These are phyloP conservation scores for Hypoxylon cercidicola DNA, from an alignment of 495 filamentous ascomycete genomes.

Conservation along the genomic window DNA sequence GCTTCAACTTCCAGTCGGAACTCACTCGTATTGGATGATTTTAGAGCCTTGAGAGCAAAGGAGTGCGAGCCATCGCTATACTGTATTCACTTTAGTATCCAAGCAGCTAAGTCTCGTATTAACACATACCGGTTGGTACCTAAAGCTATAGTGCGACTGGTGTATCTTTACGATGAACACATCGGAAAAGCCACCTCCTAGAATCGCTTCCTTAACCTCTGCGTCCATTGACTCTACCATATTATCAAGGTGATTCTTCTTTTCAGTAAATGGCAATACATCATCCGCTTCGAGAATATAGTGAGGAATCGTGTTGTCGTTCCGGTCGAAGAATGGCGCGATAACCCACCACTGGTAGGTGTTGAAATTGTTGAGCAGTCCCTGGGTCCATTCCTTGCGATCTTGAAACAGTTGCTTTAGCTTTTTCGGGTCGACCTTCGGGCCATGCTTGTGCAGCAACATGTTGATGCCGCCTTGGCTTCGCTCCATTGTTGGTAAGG, in stretches of 20 bases:
- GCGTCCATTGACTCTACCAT: constrained; percentile 8
- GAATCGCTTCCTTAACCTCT: constrained; percentile 4
- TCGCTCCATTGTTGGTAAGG: constrained; percentile 12
- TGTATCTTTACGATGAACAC: constrained; percentile 27
- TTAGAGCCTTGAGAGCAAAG: constrained; percentile 26
- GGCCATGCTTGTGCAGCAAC: neutral
- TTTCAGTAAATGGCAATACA: constrained; percentile 12
- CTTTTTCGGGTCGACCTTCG: neutral
- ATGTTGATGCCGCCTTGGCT: neutral
- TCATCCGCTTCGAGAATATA: constrained; percentile 18
- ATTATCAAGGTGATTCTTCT: constrained; percentile 1
- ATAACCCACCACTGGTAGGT: constrained; percentile 24
- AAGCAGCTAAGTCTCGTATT: neutral
- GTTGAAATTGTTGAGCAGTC: neutral
- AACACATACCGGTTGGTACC: constrained; percentile 8
- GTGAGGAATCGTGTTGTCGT: constrained; percentile 4
- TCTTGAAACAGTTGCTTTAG: constrained; percentile 10
- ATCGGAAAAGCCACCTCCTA: constrained; percentile 21
- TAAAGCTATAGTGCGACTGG: constrained; percentile 11
- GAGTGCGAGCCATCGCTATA: constrained; percentile 10
- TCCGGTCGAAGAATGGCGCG: constrained; percentile 16
- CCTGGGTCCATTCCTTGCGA: neutral
- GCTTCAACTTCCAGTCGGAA: constrained; percentile 30
- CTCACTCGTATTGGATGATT: constrained; percentile 3
- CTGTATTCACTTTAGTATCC: neutral